phyloP scores from a whole-genome alignment of 2,329 filamentous ascomycete species.

The Diaporthe aspalathi region DNA sequence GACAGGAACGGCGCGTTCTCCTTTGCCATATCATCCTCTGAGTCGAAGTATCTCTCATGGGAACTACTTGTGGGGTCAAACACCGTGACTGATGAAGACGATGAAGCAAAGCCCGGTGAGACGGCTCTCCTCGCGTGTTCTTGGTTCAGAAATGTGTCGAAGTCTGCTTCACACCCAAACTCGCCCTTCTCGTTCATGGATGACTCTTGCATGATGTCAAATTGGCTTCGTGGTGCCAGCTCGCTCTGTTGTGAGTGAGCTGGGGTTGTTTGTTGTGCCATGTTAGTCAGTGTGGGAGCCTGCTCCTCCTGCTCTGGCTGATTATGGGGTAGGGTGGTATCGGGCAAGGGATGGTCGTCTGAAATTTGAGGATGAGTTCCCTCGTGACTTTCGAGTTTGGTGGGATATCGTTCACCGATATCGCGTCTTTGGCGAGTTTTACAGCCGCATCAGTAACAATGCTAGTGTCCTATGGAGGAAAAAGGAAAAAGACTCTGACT shows the following conservation, averaged over 20 bases:
- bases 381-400: background rate
- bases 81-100: constrained; percentile 36
- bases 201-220: constrained; percentile 34
- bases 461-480: background rate
- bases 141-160: constrained; percentile 35
- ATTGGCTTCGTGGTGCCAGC: constrained; percentile 33
- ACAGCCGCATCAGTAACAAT: background rate
- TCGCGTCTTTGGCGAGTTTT: background rate
- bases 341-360: background rate
- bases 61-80: constrained; percentile 36
- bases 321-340: background rate
- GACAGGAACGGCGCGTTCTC: constrained; percentile 38
- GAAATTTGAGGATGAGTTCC: background rate
- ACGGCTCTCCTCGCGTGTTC: background rate
- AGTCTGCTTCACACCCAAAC: constrained; percentile 18
- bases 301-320: constrained; percentile 31
- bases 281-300: constrained; percentile 32
- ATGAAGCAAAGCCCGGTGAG: constrained; percentile 27
- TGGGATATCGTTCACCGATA: constrained; percentile 20
- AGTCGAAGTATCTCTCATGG: constrained; percentile 34
- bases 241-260: constrained; percentile 31
- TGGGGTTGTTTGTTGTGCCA: constrained; percentile 29
- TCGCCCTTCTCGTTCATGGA: constrained; percentile 33
- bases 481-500: constrained; percentile 1
- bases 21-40: constrained; percentile 34